These are phyloP conservation scores for Pythium brachiatum DNA, from an alignment of 352 stramenopile species.

Conservation along the genomic window DNA sequence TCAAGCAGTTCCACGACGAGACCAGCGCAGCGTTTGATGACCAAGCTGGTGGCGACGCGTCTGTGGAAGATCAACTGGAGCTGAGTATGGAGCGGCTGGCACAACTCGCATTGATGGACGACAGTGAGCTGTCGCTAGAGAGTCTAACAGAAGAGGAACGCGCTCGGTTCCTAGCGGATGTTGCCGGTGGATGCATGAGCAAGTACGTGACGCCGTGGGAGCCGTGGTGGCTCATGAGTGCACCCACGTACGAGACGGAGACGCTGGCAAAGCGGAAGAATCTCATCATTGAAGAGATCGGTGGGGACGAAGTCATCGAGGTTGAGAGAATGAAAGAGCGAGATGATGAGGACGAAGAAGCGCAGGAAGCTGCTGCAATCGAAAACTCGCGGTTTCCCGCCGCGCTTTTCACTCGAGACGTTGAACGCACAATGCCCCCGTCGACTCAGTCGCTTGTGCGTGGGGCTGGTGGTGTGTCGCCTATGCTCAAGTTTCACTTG, in stretches of 20 bases:
- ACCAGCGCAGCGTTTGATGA: slow-evolving; percentile 25
- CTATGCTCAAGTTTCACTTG: slow-evolving; percentile 52
- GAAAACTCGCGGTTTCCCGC: slow-evolving; percentile 39
- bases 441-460: slow-evolving; percentile 35
- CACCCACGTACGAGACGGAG: slow-evolving; percentile 48
- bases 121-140: slow-evolving; percentile 54
- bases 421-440: slow-evolving; percentile 35
- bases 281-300: slow-evolving; percentile 54
- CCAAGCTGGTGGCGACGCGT: neutral
- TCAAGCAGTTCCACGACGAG: slow-evolving; percentile 59
- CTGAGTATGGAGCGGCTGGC: slow-evolving; percentile 41
- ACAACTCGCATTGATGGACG: slow-evolving; percentile 47
- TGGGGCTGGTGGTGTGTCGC: slow-evolving; percentile 27
- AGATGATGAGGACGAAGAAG: slow-evolving; percentile 4
- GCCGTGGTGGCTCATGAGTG: slow-evolving; percentile 64
- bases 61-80: slow-evolving; percentile 17
- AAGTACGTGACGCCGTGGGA: slow-evolving; percentile 64
- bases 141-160: slow-evolving; percentile 56
- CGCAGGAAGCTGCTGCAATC: slow-evolving; percentile 17
- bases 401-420: slow-evolving; percentile 42
- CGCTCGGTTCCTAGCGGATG: slow-evolving; percentile 55
- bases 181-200: slow-evolving; percentile 60
- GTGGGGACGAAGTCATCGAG: slow-evolving; percentile 1
- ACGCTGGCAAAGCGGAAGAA: slow-evolving; percentile 36
- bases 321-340: slow-evolving; percentile 15